Base-by-base conservation (phyloP, 2,329 filamentous ascomycete genomes). In the Apiospora arundinis region DNA sequence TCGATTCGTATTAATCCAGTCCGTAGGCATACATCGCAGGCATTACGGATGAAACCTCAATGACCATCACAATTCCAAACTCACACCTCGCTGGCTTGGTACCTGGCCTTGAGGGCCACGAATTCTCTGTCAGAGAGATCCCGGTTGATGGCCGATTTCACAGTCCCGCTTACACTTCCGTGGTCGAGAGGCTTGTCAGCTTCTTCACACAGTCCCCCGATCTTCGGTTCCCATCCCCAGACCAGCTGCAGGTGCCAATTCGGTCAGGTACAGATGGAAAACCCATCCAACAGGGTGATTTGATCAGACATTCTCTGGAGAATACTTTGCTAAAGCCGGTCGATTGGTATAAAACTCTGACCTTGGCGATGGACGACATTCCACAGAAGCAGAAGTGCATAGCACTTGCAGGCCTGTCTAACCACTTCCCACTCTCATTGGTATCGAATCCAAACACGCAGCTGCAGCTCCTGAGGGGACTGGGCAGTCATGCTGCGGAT, bases 101-200 rank as follows among this genome's bases (percentile, higher is more conserved):
- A 18, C 21, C 56, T 23, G 37, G 37, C 0, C 40, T 69, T 11
- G 42, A 65, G 4, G 44, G n/a, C 16, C 8, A 8, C 4, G 73
- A 70, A 25, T 63, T 74, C 3, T 72, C 68, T 7, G 42, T 60
- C 4, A 72, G 37, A 48, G 11, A 25, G 9, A 70, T 74, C 9
- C 69, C 71, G 16, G 71, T 74, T 1, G 28, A 67, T n/a, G 73
- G 74, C 46, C 72, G 73, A 32, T 74, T 74, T 25, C 73, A 74
- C 46, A 70, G 70, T 5, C 4, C 12, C 2, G 23, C n/a, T 1
- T 70, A 75, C 21, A n/a, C 28, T 28, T 14, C 49, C 1, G 69
- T 56, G 16, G 45, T 67, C 4, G 46, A 70, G 11, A 63, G 60
- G 42, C 63, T 75, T 16, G 14, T 67, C 9, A 21, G 4, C 2